These are phyloP conservation scores for Selaginella moellendorffii DNA, from an alignment of 75 land plant species.

Conservation along the genomic window DNA sequence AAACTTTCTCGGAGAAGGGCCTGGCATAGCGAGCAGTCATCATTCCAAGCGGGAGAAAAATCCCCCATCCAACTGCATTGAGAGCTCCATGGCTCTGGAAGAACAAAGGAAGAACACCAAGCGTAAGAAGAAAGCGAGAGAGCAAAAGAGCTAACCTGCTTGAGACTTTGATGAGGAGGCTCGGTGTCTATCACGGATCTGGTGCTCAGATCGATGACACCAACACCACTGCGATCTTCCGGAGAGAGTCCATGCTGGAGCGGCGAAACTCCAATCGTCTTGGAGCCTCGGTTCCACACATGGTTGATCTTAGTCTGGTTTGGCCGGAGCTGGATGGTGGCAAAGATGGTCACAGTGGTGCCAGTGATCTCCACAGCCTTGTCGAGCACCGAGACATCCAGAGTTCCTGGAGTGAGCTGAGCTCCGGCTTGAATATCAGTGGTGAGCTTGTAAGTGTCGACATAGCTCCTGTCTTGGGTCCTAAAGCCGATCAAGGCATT, in stretches of 20 bases:
- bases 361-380: background rate
- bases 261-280: background rate
- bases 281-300: background rate
- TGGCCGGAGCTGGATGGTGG: slow-evolving; percentile 1
- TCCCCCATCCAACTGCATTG: slow-evolving; percentile 5
- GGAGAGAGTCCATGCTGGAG: background rate
- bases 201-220: background rate
- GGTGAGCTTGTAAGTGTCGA: background rate
- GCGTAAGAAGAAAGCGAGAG: too few relatives aligned
- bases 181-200: background rate
- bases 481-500: background rate
- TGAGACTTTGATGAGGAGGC: slow-evolving; percentile 1
- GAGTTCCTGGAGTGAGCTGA: background rate
- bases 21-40: background rate
- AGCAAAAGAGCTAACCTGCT: background rate
- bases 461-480: background rate
- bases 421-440: background rate
- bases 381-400: background rate
- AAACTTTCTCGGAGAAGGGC: background rate
- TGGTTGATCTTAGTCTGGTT: background rate
- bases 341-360: background rate
- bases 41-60: background rate
- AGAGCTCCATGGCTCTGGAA: slow-evolving; percentile 6
- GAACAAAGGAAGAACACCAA: background rate
- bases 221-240: background rate